Conservation (phyloP, 306 rosid genomes). For the Cucumis melo region DNA sequence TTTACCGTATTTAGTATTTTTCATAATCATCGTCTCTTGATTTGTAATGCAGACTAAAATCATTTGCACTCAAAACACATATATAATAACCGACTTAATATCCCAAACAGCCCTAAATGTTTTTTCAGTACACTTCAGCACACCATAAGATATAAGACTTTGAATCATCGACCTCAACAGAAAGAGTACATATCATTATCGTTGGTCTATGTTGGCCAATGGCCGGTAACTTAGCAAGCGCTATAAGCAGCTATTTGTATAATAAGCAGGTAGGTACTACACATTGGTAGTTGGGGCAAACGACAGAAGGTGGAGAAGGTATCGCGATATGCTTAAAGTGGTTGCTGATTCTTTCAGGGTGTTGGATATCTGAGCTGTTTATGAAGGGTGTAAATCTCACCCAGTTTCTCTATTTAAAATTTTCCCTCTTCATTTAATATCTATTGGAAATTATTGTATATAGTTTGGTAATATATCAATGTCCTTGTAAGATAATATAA, state of each 20-base stretch:
- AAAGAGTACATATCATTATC: neutral
- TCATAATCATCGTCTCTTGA: too few species aligned
- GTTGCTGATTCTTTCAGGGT: conserved; percentile 88
- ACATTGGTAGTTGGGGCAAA: conserved; percentile 73
- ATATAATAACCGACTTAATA: too few species aligned
- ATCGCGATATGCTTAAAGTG: conserved; percentile 60
- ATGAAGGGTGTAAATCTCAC: neutral
- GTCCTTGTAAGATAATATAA: neutral
- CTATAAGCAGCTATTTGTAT: neutral
- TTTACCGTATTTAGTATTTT: too few species aligned
- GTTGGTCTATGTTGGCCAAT: accelerated
- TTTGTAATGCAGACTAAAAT: too few species aligned
- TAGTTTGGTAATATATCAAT: neutral
- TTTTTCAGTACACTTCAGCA: too few species aligned
- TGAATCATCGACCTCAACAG: too few species aligned
- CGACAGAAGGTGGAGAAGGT: conserved; percentile 86
- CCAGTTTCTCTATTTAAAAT: neutral
- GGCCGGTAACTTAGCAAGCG: neutral
- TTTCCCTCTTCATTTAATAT: neutral
- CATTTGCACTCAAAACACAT: too few species aligned
- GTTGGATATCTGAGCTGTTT: conserved; percentile 44
- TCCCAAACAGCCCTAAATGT: too few species aligned
- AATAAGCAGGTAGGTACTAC: conserved; percentile 63
- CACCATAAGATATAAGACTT: too few species aligned
- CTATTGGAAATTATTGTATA: neutral